A percentile compares a stretch with the other conserved stretches of the same genome.
Evolutionary conservation across 2,329 filamentous ascomycete genomes (phyloP).

Genomic region (Apiospora aurea): DNA sequence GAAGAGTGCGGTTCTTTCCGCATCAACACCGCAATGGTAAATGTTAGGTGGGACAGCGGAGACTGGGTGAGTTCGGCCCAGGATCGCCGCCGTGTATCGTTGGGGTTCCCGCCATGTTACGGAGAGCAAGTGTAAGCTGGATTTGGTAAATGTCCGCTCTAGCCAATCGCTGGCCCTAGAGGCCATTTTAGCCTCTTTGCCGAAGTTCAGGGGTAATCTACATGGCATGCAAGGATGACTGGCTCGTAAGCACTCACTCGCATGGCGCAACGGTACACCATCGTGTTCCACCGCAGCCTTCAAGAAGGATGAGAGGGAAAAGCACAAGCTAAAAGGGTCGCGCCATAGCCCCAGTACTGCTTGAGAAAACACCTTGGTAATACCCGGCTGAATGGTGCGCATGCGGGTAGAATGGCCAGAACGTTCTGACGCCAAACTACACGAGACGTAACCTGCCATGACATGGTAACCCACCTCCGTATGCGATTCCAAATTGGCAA

Average conservation of each 20-base stretch:
- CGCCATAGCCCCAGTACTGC: background rate
- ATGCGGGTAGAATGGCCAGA: background rate
- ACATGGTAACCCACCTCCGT: background rate
- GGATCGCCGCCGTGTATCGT: background rate
- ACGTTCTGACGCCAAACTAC: background rate
- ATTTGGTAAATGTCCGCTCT: conserved; percentile 11
- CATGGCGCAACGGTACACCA: background rate
- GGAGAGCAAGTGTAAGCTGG: background rate
- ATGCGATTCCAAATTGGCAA: background rate
- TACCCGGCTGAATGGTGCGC: conserved; percentile 4
- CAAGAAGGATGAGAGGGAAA: background rate
- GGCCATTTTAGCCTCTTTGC: conserved; percentile 29
- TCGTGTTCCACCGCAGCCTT: background rate
- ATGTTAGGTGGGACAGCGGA: background rate
- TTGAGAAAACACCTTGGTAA: background rate
- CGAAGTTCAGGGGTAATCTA: conserved; percentile 24
- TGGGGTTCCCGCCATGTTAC: background rate
- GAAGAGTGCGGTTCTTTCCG: background rate
- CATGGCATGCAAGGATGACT: background rate
- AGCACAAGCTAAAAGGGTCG: background rate
- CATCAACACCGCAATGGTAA: background rate
- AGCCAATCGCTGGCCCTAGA: conserved; percentile 14
- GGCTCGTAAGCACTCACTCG: background rate
- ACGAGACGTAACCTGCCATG: conserved; percentile 3
- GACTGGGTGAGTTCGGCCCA: background rate